These are phyloP conservation scores for Globisporangium cylindrosporum DNA, from an alignment of 352 stramenopile genomes.

Conservation along the genomic window DNA sequence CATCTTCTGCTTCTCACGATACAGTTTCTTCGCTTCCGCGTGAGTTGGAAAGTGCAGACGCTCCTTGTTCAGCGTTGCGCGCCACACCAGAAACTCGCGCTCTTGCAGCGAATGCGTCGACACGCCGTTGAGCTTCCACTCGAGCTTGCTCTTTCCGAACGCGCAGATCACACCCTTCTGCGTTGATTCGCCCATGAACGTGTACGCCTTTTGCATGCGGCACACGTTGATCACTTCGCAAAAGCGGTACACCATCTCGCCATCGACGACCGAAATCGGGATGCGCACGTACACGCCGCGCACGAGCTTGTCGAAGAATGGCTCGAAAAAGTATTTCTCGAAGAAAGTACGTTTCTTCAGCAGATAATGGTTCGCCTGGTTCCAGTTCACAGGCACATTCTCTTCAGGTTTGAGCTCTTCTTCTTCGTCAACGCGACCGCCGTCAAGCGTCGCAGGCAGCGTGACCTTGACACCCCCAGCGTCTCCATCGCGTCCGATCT, in stretches of 20 bases:
- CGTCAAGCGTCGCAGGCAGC: constrained; percentile 33
- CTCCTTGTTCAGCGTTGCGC: constrained; percentile 78
- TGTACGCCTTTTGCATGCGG: constrained; percentile 57
- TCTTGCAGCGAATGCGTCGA: constrained; percentile 74
- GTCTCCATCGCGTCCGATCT: neutral
- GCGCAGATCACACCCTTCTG: constrained; percentile 65
- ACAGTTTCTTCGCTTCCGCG: constrained; percentile 63
- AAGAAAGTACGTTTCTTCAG: constrained; percentile 73
- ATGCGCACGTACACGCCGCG: constrained; percentile 72
- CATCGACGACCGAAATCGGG: constrained; percentile 65
- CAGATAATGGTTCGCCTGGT: constrained; percentile 78
- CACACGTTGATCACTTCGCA: constrained; percentile 72
- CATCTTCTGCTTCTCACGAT: constrained; percentile 58
- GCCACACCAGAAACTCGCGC: constrained; percentile 81
- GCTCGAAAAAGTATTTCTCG: constrained; percentile 87
- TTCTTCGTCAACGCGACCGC: constrained; percentile 38
- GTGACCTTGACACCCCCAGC: constrained; percentile 21
- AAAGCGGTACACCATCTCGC: constrained; percentile 84
- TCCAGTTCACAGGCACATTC: constrained; percentile 70
- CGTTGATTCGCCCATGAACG: constrained; percentile 73
- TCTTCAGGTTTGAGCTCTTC: constrained; percentile 49
- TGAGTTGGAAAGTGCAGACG: constrained; percentile 70
- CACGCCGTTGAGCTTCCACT: constrained; percentile 72
- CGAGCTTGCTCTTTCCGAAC: constrained; percentile 73
- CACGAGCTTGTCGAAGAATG: constrained; percentile 79